Percentiles rank a stretch among this genome's conserved stretches.
Conservation (phyloP, 176 grass and related monocot genomes). For the Zizania latifolia region DNA sequence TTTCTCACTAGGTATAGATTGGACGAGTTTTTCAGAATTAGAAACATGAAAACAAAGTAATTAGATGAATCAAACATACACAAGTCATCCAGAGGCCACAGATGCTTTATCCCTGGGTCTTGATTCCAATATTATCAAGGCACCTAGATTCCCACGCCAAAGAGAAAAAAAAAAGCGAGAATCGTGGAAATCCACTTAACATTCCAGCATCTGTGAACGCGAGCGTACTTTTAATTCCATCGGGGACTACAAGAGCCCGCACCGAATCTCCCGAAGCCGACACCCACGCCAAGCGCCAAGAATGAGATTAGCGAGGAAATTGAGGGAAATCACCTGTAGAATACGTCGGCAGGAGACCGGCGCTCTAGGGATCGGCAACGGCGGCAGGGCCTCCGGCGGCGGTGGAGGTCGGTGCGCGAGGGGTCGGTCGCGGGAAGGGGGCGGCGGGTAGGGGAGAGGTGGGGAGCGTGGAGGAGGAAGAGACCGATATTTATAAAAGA, state of each 20-base stretch:
- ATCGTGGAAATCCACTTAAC: background rate
- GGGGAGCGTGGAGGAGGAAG: no score
- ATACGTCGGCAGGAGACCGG: no score
- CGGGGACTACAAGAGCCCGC: background rate
- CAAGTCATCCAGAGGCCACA: background rate
- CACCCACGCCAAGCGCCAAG: no score
- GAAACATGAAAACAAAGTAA: background rate
- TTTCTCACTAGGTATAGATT: background rate
- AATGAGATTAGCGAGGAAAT: no score
- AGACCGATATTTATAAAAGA: no score
- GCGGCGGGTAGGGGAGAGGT: no score
- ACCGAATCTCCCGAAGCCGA: background rate
- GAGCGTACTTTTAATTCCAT: background rate
- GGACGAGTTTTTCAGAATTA: background rate
- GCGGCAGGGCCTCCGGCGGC: no score
- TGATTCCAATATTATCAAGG: background rate
- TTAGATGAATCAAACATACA: no score
- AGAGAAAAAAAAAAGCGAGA: background rate
- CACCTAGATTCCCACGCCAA: conserved; percentile 7
- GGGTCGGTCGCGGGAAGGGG: no score
- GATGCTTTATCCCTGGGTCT: background rate
- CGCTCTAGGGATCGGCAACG: no score
- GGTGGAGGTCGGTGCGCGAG: no score
- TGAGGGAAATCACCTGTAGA: no score
- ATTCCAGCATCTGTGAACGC: background rate